Base-by-base conservation (phyloP, 1,284 basidiomycete genomes). In the Ganoderma boninense region DNA sequence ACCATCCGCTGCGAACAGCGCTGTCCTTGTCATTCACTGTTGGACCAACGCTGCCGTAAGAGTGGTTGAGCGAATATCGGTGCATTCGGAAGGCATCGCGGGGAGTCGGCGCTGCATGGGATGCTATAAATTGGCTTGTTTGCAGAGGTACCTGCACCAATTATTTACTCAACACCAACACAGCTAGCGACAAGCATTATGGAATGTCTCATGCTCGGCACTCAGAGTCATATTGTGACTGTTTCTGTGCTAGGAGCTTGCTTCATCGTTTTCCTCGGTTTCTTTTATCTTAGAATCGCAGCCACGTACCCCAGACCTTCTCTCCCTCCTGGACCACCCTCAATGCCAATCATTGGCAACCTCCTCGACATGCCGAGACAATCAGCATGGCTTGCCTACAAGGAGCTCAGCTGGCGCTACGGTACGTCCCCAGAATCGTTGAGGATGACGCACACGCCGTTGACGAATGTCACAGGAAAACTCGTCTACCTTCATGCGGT, bases 301-400 rank as follows among this genome's bases (percentile, higher is more conserved):
- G 54, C 54, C 3, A 16, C 29, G 18, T 29, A 5, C 29, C 40
- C 59, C 2, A 11, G 16, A 16, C 43, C 60, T 23, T 56, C 65
- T 13, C 56, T 70, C 6, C 69, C 69, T 23, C 69, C 69, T 29
- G 69, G 69, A 4, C 69, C 65, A 3, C 54, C 54, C 7, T 5
- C 29, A 20, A 3, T 57, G 26, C 54, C 54, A 35, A 8, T 57
- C 18, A 57, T 57, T 57, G 54, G 54, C 16, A 57, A 57, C 13
- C 54, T 57, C 29, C 54, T 57, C 3, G 20, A 57, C 23, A 57
- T 57, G 54, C 54, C 54, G 13, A 57, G 29, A 8, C 54, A 29
- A 20, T 57, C 54, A 11, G 54, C 54, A 57, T 57, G 54, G 54
- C 4, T 35, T 16, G 20, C 54, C 29, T 57, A 57, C 54, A 57